These are phyloP conservation scores for Erodium moschatum DNA, from an alignment of 441 rosid genomes.

Conservation along the genomic window DNA sequence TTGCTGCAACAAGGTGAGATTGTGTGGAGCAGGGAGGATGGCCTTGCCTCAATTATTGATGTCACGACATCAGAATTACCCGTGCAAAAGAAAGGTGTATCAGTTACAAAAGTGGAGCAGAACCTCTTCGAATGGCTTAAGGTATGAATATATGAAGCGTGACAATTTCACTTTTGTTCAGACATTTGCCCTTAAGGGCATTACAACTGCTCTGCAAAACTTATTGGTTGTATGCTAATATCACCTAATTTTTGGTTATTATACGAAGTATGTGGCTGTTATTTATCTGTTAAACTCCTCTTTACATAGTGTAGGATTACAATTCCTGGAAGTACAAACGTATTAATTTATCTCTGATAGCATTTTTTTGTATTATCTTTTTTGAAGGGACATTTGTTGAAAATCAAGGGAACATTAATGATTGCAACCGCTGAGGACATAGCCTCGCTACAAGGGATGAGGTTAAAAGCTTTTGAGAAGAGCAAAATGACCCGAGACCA, in stretches of 20 bases:
- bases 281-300: not conserved
- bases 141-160: slow-evolving; percentile 33
- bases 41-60: slow-evolving; percentile 80
- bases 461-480: slow-evolving; percentile 82
- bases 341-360: slow-evolving; percentile 2
- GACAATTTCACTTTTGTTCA: not conserved
- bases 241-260: not conserved
- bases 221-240: not conserved
- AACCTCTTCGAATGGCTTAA: slow-evolving; percentile 92
- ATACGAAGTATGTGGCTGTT: not conserved
- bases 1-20: slow-evolving; percentile 84
- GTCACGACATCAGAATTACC: slow-evolving; percentile 86
- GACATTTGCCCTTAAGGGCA: not conserved
- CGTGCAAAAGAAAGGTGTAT: slow-evolving; percentile 76
- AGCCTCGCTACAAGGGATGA: slow-evolving; percentile 71
- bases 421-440: slow-evolving; percentile 92
- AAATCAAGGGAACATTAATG: slow-evolving; percentile 90
- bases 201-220: not conserved
- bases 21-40: slow-evolving; percentile 98
- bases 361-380: slow-evolving; percentile 18
- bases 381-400: slow-evolving; percentile 73
- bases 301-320: not conserved
- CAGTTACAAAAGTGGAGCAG: slow-evolving; percentile 88
- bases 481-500: slow-evolving; percentile 96
- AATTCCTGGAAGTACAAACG: slow-evolving; percentile 5